Conservation (phyloP, 768 basidiomycete genomes). For the Termitomyces heimii region DNA sequence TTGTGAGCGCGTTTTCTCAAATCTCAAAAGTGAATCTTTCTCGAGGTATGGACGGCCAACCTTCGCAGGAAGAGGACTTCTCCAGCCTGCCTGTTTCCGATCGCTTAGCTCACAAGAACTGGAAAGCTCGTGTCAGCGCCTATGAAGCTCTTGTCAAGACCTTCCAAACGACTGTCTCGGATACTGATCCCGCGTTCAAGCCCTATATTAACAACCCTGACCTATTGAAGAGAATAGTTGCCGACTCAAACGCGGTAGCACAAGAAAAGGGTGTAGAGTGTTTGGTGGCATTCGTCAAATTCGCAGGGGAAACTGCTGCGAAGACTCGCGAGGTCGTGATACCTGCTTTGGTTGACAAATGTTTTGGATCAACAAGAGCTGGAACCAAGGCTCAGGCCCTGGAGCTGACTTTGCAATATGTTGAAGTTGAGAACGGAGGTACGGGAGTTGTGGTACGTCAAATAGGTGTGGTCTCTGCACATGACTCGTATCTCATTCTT, state of each 20-base stretch:
- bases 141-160: slow-evolving; percentile 85
- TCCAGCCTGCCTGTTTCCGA: slow-evolving; percentile 71
- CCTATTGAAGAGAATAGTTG: slow-evolving; percentile 79
- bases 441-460: slow-evolving; percentile 82
- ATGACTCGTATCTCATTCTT: slow-evolving; percentile 21
- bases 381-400: slow-evolving; percentile 86
- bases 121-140: slow-evolving; percentile 95
- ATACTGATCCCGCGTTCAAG: slow-evolving; percentile 90
- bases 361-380: slow-evolving; percentile 83
- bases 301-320: slow-evolving; percentile 83
- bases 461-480: slow-evolving; percentile 16
- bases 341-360: slow-evolving; percentile 94
- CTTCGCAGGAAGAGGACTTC: slow-evolving; percentile 94
- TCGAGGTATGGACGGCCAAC: slow-evolving; percentile 76
- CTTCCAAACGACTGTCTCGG: slow-evolving; percentile 86
- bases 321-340: slow-evolving; percentile 77
- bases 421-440: slow-evolving; percentile 88
- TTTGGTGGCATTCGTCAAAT: slow-evolving; percentile 79
- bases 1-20: slow-evolving; percentile 11
- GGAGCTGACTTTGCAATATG: slow-evolving; percentile 84
- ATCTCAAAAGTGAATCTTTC: slow-evolving; percentile 4
- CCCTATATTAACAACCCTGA: slow-evolving; percentile 78
- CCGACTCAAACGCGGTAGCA: slow-evolving; percentile 92
- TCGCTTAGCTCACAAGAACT: slow-evolving; percentile 90
- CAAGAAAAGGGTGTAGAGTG: slow-evolving; percentile 98